Conservation (phyloP, 306 rosid genomes). For the Pueraria montana region DNA sequence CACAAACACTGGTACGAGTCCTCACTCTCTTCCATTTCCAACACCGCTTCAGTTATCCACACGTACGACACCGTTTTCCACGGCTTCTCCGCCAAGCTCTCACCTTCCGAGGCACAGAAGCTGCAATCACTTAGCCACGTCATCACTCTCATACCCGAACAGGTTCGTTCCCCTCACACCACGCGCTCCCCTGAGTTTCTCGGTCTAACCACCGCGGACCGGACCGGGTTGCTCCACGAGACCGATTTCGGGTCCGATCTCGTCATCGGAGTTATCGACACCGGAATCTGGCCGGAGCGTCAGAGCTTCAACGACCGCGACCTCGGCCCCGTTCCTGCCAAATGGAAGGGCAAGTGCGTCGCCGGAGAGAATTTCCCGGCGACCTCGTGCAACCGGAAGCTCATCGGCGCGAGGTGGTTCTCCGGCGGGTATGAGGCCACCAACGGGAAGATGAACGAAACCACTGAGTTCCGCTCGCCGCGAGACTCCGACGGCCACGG, state of each 20-base stretch:
- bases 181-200: constrained; percentile 92
- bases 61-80: constrained; percentile 78
- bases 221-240: constrained; percentile 78
- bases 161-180: constrained; percentile 72
- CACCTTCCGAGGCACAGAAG: constrained; percentile 57
- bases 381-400: constrained; percentile 73
- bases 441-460: constrained; percentile 81
- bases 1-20: constrained; percentile 83
- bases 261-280: constrained; percentile 88
- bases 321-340: constrained; percentile 74
- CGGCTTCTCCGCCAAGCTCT: constrained; percentile 84
- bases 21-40: constrained; percentile 62
- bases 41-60: constrained; percentile 53
- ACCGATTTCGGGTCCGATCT: constrained; percentile 94
- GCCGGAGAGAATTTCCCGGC: constrained; percentile 64
- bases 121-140: constrained; percentile 64
- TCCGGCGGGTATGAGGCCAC: constrained; percentile 78
- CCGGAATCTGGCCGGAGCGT: constrained; percentile 91
- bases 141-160: constrained; percentile 75
- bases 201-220: constrained; percentile 73
- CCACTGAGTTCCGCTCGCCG: constrained; percentile 75
- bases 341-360: constrained; percentile 83
- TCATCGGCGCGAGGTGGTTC: constrained; percentile 83
- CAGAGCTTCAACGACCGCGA: constrained; percentile 77
- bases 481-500: constrained; percentile 94